Conservation (phyloP, 371 early-diverging fungal genomes). For the Mortierella sp. region DNA sequence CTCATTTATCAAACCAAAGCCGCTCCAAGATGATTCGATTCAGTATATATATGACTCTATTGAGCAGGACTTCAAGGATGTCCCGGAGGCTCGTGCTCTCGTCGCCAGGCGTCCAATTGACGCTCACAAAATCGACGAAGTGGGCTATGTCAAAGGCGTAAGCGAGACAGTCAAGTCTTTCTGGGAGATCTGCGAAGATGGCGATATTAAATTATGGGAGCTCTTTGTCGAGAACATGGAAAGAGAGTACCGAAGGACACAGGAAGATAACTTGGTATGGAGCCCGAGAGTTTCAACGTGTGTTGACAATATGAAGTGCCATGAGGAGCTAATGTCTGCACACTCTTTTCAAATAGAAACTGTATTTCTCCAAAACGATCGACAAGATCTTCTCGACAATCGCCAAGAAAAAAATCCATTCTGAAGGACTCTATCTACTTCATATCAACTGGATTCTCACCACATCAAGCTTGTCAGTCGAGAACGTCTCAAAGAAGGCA, state of each 20-base stretch:
- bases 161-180: constrained; percentile 38
- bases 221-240: constrained; percentile 70
- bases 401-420: constrained; percentile 54
- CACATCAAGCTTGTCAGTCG: constrained; percentile 55
- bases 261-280: constrained; percentile 67
- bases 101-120: constrained; percentile 67
- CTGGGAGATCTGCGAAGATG: constrained; percentile 35
- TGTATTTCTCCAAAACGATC: constrained; percentile 61
- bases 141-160: constrained; percentile 50
- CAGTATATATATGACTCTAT: constrained; percentile 64
- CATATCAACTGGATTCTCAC: constrained; percentile 51
- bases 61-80: constrained; percentile 65
- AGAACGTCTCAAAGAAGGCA: constrained; percentile 37
- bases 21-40: constrained; percentile 54
- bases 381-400: constrained; percentile 60
- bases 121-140: constrained; percentile 51
- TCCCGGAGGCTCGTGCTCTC: constrained; percentile 69
- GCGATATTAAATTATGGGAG: constrained; percentile 64
- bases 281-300: not conserved
- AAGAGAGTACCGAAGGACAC: constrained; percentile 57
- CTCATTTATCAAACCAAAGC: constrained; percentile 67
- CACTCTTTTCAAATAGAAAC: constrained; percentile 51
- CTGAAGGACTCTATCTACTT: constrained; percentile 59
- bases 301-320: not conserved
- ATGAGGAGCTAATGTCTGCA: not conserved